Percentiles rank a stretch among this genome's conserved stretches.
Evolutionary conservation across 2,329 filamentous ascomycete genomes (phyloP).

Genomic region (Phialophora macrospora): DNA sequence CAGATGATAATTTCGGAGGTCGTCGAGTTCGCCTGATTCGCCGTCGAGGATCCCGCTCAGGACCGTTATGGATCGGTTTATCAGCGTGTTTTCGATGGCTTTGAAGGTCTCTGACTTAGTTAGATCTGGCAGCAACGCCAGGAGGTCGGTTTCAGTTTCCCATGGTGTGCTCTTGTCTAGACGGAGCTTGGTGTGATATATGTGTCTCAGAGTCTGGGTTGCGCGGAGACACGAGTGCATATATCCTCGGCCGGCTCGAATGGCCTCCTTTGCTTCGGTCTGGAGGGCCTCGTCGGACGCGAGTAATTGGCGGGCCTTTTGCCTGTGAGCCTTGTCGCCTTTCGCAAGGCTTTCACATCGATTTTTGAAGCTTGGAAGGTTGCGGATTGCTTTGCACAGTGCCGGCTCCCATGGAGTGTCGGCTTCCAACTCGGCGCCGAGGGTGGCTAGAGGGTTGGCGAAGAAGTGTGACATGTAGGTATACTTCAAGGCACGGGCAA

Average conservation of each 20-base stretch:
- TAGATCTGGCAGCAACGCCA: slow-evolving; percentile 22
- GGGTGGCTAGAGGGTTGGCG: slow-evolving; percentile 61
- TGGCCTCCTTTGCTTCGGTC: slow-evolving; percentile 46
- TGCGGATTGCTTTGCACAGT: slow-evolving; percentile 61
- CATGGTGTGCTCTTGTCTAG: slow-evolving; percentile 8
- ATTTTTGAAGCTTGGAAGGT: slow-evolving; percentile 60
- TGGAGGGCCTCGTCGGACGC: slow-evolving; percentile 57
- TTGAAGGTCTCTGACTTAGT: slow-evolving; percentile 20
- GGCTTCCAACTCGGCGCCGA: slow-evolving; percentile 40
- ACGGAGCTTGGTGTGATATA: slow-evolving; percentile 18
- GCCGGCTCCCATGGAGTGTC: slow-evolving; percentile 42
- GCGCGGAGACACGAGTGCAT: slow-evolving; percentile 22
- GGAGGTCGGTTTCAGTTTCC: slow-evolving; percentile 21
- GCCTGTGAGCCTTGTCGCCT: slow-evolving; percentile 42
- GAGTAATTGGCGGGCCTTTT: slow-evolving; percentile 53
- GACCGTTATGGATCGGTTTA: background rate
- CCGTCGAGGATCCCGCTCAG: slow-evolving; percentile 3
- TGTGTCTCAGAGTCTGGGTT: slow-evolving; percentile 15
- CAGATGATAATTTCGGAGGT: background rate
- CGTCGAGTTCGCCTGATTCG: background rate
- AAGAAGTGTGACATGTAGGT: slow-evolving; percentile 69
- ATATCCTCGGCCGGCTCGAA: slow-evolving; percentile 47
- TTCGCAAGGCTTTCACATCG: slow-evolving; percentile 47
- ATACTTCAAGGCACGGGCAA: slow-evolving; percentile 62
- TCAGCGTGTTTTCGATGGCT: slow-evolving; percentile 12